A percentile compares a stretch with the other conserved stretches of the same genome.
Conservation (phyloP, 371 early-diverging fungal genomes). For the Zancudomyces culisetae region DNA sequence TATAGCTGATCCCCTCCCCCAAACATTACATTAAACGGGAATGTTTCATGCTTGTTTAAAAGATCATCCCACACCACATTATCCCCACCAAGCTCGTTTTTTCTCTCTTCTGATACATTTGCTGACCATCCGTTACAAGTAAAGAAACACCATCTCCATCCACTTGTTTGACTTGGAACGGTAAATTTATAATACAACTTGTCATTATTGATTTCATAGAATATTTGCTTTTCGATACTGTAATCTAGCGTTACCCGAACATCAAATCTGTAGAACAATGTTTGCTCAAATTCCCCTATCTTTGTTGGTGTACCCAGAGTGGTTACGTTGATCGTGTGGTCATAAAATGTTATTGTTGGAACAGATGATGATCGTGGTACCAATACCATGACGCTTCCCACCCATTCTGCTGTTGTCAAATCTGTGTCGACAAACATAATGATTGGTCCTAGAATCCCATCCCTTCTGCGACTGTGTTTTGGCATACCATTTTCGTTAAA, state of each 20-base stretch:
- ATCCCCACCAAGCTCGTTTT: slow-evolving; percentile 35
- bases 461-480: slow-evolving; percentile 10
- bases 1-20: slow-evolving; percentile 81
- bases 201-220: slow-evolving; percentile 26
- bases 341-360: slow-evolving; percentile 25
- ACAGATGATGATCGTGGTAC: slow-evolving; percentile 16
- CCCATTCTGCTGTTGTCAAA: slow-evolving; percentile 24
- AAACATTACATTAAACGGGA: slow-evolving; percentile 57
- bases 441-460: slow-evolving; percentile 16
- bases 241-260: slow-evolving; percentile 25
- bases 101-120: slow-evolving; percentile 31
- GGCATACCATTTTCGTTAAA: slow-evolving; percentile 3
- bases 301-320: slow-evolving; percentile 25
- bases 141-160: slow-evolving; percentile 39
- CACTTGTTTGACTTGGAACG: slow-evolving; percentile 26
- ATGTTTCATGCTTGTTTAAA: slow-evolving; percentile 36
- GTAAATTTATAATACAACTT: slow-evolving; percentile 23
- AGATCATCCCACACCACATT: slow-evolving; percentile 63
- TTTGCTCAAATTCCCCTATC: slow-evolving; percentile 17
- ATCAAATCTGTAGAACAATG: slow-evolving; percentile 30
- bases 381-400: slow-evolving; percentile 28
- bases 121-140: slow-evolving; percentile 52
- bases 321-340: slow-evolving; percentile 13
- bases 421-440: slow-evolving; percentile 24
- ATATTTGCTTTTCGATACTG: slow-evolving; percentile 16